Base-by-base conservation (phyloP, 345 rosid genomes). In the Pugionium dolabratum region DNA sequence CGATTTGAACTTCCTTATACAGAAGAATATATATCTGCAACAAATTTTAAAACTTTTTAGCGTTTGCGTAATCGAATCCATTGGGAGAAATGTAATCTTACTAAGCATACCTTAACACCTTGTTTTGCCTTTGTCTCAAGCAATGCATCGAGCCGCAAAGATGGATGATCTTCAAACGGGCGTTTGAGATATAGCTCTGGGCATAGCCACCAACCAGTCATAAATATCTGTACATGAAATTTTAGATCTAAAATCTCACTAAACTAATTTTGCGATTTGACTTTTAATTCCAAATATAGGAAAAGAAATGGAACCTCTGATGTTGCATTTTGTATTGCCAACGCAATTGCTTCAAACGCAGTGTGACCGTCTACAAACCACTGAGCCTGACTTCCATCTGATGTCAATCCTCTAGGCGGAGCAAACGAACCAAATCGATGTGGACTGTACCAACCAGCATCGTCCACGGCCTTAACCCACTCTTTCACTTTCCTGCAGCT, bases 171-270 rank as follows among this genome's bases (percentile, higher is more conserved):
- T 58, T 78, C 43, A 50, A 90, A 93, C 33, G 98, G 97, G n/a
- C 98, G 89, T 78, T 90, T 85, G 54, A 93, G 85, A 75, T 85
- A 90, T 64, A 90, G 76, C 75, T 93, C 97, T 2, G 98, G 96
- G 73, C 97, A 93, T 70, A 93, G 85, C 98, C 98, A 93, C 98
- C 98, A 93, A 72, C 98, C 98, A 45, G 96, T 90, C 41, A 93
- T 82, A 63, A 84, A 86, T 78, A 90, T 85, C 98, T 88, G 80
- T 79, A 73, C n/a, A 36, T 26, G 47, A 30, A 9, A 2, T 26
- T 1, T 40, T 46, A 3, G 8, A 37, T 44, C 32, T 2, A 8
- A 34, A 36, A 61, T 58, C 52, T 28, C 39, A 31, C 33, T 2
- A 4, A 32, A 31, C 9, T 9, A 28, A 41, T 34, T 4, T n/a